phyloP scores from a whole-genome alignment of 1,284 basidiomycete genomes.

The Earliella scabrosa region DNA sequence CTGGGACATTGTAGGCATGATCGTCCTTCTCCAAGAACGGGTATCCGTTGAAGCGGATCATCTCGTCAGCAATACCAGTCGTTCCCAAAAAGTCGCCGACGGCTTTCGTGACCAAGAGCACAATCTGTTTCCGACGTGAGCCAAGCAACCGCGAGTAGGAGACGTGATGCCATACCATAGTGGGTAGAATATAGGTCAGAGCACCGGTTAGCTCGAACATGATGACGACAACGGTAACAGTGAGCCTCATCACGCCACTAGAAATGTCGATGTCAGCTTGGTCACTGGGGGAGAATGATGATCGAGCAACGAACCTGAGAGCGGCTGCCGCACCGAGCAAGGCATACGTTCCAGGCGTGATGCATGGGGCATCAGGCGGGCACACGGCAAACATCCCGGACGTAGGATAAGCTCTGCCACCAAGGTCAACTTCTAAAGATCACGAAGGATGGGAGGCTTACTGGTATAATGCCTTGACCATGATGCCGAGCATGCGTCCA shows the following conservation, averaged over 20 bases:
- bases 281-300: background rate
- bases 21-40: slow-evolving; percentile 96
- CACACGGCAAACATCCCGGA: slow-evolving; percentile 92
- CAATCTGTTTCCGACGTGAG: slow-evolving; percentile 65
- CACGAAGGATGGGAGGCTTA: slow-evolving; percentile 38
- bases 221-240: slow-evolving; percentile 98
- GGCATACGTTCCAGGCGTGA: slow-evolving; percentile 98
- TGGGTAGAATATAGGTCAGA: slow-evolving; percentile 95
- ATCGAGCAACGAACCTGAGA: slow-evolving; percentile 63
- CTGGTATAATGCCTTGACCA: slow-evolving; percentile 92
- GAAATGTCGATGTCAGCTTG: background rate
- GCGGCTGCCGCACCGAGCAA: slow-evolving; percentile 94
- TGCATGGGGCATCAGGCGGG: slow-evolving; percentile 91
- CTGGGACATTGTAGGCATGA: slow-evolving; percentile 87
- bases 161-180: slow-evolving; percentile 73
- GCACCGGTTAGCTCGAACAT: slow-evolving; percentile 99
- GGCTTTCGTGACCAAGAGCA: slow-evolving; percentile 94
- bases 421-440: background rate
- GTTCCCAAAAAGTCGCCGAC: slow-evolving; percentile 96
- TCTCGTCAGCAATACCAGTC: slow-evolving; percentile 95
- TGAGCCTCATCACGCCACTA: slow-evolving; percentile 95
- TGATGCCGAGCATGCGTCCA: slow-evolving; percentile 93
- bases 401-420: slow-evolving; percentile 74
- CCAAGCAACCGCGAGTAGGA: background rate
- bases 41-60: slow-evolving; percentile 96